A percentile compares a stretch with the other conserved stretches of the same genome.
Evolutionary conservation across 306 rosid species (phyloP).

Genomic region (Medicago lupulina): DNA sequence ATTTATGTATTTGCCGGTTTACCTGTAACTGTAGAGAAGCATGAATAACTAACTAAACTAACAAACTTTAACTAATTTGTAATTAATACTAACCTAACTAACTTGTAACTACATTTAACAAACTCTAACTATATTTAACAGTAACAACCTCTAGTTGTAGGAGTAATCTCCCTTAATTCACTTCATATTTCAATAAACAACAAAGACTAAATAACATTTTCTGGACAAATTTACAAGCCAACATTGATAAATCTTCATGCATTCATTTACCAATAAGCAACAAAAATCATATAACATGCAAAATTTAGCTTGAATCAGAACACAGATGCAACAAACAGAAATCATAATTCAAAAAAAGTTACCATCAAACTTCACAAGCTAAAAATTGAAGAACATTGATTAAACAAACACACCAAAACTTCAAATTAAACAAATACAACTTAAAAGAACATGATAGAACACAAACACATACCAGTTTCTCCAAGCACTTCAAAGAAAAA

Average conservation of each 20-base stretch:
- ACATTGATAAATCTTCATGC: neutral
- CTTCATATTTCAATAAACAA: slow-evolving; percentile 6
- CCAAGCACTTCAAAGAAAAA: slow-evolving; percentile 21
- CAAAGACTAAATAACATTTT: slow-evolving; percentile 17
- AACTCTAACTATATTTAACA: too few relatives aligned
- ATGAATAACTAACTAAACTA: too few relatives aligned
- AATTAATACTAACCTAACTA: too few relatives aligned
- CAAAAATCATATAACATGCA: slow-evolving; percentile 5
- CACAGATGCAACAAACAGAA: slow-evolving; percentile 2
- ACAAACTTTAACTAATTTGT: too few relatives aligned
- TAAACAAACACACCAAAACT: neutral
- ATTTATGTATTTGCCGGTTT: neutral
- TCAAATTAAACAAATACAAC: neutral
- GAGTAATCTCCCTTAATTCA: neutral
- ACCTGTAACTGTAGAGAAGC: neutral
- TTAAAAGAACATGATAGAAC: neutral
- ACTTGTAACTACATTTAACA: too few relatives aligned
- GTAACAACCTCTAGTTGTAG: neutral
- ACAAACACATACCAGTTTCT: slow-evolving; percentile 15
- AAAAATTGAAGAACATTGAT: neutral
- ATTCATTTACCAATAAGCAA: slow-evolving; percentile 16
- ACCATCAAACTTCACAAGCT: neutral
- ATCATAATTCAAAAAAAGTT: neutral
- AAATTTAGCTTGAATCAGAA: slow-evolving; percentile 29
- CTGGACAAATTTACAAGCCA: slow-evolving; percentile 10